These are phyloP conservation scores for Fusarium cyanostomum DNA, from an alignment of 2,329 filamentous ascomycete genomes.

Conservation along the genomic window DNA sequence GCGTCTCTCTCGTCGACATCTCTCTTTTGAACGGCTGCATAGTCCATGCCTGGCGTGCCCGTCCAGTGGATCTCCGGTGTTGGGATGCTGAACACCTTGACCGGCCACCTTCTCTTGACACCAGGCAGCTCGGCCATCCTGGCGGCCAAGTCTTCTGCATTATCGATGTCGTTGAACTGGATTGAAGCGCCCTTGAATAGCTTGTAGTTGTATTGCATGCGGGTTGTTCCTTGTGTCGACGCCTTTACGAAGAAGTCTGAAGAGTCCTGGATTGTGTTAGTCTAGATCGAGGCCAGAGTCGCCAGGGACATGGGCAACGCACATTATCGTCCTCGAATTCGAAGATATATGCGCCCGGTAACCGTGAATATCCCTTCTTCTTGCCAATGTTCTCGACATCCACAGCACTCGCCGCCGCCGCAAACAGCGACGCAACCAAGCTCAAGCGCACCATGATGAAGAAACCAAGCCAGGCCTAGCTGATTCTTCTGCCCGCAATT, in stretches of 20 bases:
- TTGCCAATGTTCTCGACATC: conserved; percentile 36
- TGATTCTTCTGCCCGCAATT: conserved; percentile 18
- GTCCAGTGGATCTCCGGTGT: conserved; percentile 52
- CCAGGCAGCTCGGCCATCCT: conserved; percentile 54
- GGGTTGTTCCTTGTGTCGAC: conserved; percentile 51
- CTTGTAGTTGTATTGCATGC: conserved; percentile 59
- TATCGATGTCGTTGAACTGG: conserved; percentile 58
- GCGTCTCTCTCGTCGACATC: conserved; percentile 22
- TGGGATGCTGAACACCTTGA: conserved; percentile 57
- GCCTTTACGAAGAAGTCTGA: conserved; percentile 30
- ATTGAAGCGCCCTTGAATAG: conserved; percentile 66
- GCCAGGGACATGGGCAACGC: conserved; percentile 21
- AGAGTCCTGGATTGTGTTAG: conserved; percentile 21
- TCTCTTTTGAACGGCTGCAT: conserved; percentile 30
- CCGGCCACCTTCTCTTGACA: conserved; percentile 61
- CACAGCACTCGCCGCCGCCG: conserved; percentile 45
- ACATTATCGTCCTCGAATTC: conserved; percentile 63
- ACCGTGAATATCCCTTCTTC: conserved; percentile 35
- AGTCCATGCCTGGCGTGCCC: conserved; percentile 47
- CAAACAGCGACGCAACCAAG: conserved; percentile 49
- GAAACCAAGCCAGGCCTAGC: neutral
- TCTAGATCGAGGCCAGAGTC: accelerated
- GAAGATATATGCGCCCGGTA: conserved; percentile 62
- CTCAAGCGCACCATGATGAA: conserved; percentile 50
- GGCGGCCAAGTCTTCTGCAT: conserved; percentile 53